Conservation (phyloP, 306 rosid genomes). For the Gillenia trifoliata region DNA sequence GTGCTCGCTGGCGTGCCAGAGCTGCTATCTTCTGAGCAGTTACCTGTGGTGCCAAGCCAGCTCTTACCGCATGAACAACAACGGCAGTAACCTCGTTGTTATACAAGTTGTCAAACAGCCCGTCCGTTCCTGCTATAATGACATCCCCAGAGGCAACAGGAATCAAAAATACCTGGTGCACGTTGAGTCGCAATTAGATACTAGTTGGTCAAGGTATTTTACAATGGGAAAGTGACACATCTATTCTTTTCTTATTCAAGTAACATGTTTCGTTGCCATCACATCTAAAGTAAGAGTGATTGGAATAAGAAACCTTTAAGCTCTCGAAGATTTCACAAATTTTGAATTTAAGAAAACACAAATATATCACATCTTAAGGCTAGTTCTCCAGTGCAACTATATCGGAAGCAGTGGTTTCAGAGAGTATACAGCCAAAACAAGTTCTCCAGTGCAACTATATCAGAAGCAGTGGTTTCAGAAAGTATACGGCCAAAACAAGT, state of each 20-base stretch:
- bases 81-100: slow-evolving; percentile 53
- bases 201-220: background rate
- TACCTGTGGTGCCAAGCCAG: slow-evolving; percentile 60
- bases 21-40: slow-evolving; percentile 89
- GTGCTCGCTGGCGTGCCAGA: slow-evolving; percentile 70
- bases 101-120: slow-evolving; percentile 83
- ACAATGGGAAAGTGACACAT: background rate
- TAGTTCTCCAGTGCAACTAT: background rate
- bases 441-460: too few relatives aligned
- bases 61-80: slow-evolving; percentile 55
- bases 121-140: slow-evolving; percentile 82
- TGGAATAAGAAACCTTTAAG: background rate
- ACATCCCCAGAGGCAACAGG: slow-evolving; percentile 69
- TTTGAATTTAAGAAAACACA: background rate
- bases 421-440: background rate
- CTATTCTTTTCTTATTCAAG: background rate
- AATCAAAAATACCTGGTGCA: slow-evolving; percentile 50
- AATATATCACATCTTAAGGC: background rate
- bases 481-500: background rate
- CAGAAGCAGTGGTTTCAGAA: background rate
- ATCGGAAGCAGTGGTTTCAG: background rate
- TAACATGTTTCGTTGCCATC: background rate
- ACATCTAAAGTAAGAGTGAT: background rate
- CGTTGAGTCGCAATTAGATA: slow-evolving; percentile 2
- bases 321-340: background rate